Evolutionary conservation across 2,329 filamentous ascomycete species (phyloP).

Genomic region (Parafenestella ontariensis): DNA sequence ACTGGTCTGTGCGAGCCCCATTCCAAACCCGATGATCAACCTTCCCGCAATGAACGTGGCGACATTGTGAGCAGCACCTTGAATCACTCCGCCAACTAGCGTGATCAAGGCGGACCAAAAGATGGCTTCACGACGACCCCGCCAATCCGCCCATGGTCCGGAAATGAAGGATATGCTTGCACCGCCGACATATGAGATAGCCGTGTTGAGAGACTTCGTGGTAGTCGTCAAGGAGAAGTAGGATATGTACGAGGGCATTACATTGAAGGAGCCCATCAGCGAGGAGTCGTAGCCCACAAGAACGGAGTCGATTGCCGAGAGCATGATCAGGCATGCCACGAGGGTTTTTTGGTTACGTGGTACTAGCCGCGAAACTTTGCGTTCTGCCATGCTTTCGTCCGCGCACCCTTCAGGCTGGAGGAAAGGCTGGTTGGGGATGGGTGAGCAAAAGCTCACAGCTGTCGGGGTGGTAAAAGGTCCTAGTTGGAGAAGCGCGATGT

Average conservation of each 20-base stretch:
- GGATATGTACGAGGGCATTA: conserved; percentile 50
- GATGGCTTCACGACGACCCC: conserved; percentile 53
- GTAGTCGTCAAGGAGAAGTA: conserved; percentile 52
- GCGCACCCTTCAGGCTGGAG: background rate
- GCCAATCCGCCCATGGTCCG: conserved; percentile 50
- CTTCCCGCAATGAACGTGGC: conserved; percentile 64
- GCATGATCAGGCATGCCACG: conserved; percentile 21
- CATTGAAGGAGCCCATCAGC: conserved; percentile 56
- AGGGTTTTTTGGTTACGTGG: conserved; percentile 22
- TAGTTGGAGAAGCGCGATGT: no score
- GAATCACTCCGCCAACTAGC: conserved; percentile 58
- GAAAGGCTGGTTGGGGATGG: no score
- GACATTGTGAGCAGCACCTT: conserved; percentile 54
- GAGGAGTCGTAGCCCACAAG: conserved; percentile 53
- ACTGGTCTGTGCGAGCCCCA: conserved; percentile 62
- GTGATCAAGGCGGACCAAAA: conserved; percentile 60
- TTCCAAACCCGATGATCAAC: conserved; percentile 67
- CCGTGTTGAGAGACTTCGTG: conserved; percentile 54
- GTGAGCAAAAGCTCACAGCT: no score
- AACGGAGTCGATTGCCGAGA: conserved; percentile 20
- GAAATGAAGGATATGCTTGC: conserved; percentile 48
- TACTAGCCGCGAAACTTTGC: conserved; percentile 21
- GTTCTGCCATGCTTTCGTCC: conserved; percentile 8
- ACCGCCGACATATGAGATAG: conserved; percentile 54
- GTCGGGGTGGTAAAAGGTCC: no score